A percentile compares a stretch with the other conserved stretches of the same genome.
Conservation (phyloP, 345 rosid species). For the Gossypium raimondii region DNA sequence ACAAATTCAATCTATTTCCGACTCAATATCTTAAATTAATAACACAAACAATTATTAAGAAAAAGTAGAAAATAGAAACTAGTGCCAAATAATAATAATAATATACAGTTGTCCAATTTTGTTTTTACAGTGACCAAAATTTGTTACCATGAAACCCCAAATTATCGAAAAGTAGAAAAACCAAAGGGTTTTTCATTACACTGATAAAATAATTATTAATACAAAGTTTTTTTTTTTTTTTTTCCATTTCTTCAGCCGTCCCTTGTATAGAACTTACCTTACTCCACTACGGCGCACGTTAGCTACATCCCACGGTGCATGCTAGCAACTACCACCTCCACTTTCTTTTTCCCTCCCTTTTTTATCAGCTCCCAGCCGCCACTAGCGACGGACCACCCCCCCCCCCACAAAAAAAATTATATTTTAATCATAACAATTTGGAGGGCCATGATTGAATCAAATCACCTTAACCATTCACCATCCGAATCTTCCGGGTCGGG, state of each 20-base stretch:
- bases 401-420: background rate
- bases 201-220: conserved; percentile 3
- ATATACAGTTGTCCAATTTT: background rate
- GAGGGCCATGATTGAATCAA: conserved; percentile 3
- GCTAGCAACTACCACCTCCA: background rate
- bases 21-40: background rate
- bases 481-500: conserved; percentile 94
- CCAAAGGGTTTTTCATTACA: conserved; percentile 5
- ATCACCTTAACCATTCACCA: conserved; percentile 41
- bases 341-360: background rate
- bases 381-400: background rate
- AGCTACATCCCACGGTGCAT: conserved; percentile 21
- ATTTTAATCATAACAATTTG: background rate
- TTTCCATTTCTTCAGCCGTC: conserved; percentile 20
- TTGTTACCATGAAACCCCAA: background rate
- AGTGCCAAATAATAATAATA: conserved; percentile 9
- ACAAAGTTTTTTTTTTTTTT: conserved; percentile 11
- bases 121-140: conserved; percentile 7
- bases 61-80: background rate
- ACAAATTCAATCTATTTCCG: no score
- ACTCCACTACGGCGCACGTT: conserved; percentile 29
- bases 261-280: background rate
- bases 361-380: background rate
- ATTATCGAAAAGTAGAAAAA: background rate
- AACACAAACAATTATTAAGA: background rate